phyloP scores from a whole-genome alignment of 129 eudicot species.

The Erigeron canadensis region DNA sequence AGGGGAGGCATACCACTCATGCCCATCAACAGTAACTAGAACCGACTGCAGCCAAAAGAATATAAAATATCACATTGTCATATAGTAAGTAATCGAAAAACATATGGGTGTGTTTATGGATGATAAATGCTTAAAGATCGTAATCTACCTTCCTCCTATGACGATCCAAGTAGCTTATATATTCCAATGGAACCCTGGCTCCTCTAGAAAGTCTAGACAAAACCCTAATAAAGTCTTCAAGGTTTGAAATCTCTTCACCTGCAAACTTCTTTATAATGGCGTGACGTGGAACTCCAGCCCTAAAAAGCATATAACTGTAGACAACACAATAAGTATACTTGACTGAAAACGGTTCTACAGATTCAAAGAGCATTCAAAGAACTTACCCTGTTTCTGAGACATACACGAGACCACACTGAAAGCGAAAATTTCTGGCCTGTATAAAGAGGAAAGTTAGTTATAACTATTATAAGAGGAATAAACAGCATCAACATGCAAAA shows the following conservation, averaged over 20 bases:
- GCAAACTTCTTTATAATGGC: slow-evolving; percentile 91
- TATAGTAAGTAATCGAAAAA: not conserved
- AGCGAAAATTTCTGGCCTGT: slow-evolving; percentile 98
- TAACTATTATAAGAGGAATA: not conserved
- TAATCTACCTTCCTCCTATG: slow-evolving; percentile 78
- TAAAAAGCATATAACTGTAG: slow-evolving; percentile 72
- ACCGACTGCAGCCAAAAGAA: slow-evolving; percentile 68
- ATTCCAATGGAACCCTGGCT: slow-evolving; percentile 84
- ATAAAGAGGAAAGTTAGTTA: slow-evolving; percentile 19
- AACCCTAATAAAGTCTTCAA: slow-evolving; percentile 70
- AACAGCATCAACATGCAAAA: not conserved
- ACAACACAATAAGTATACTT: not conserved
- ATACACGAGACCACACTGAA: slow-evolving; percentile 90
- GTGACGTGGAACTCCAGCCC: slow-evolving; percentile 95
- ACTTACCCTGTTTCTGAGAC: slow-evolving; percentile 92
- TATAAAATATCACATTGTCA: slow-evolving; percentile 1
- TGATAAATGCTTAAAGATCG: not conserved
- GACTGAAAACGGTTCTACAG: not conserved
- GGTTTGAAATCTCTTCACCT: slow-evolving; percentile 66
- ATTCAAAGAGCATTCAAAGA: slow-evolving; percentile 4
- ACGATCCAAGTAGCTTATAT: slow-evolving; percentile 78
- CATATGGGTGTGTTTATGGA: no score
- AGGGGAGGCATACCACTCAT: slow-evolving; percentile 95
- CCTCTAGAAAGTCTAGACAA: slow-evolving; percentile 73
- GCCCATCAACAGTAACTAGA: slow-evolving; percentile 84